phyloP scores from a whole-genome alignment of 148 eudicot genomes.

The Salicornia ramosissima region DNA sequence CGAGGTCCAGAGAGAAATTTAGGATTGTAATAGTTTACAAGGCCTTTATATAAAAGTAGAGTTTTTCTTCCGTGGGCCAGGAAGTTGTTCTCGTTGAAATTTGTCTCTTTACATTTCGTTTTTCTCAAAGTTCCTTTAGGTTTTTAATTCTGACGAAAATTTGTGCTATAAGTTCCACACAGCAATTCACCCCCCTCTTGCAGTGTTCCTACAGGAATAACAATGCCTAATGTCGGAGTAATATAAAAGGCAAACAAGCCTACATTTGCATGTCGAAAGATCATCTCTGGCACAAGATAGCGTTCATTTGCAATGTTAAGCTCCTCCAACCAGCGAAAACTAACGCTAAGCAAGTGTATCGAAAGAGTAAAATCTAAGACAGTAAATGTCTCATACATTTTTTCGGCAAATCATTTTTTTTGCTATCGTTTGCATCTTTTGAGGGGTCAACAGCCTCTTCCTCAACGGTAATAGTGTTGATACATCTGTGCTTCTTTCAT shows the following conservation, averaged over 20 bases:
- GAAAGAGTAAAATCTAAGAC: not conserved
- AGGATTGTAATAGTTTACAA: too few species aligned
- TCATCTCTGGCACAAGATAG: slow-evolving; percentile 99
- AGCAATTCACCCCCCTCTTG: too few species aligned
- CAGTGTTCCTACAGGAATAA: too few species aligned
- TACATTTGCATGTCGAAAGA: slow-evolving; percentile 90
- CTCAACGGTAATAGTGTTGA: slow-evolving; percentile 20
- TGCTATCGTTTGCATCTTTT: slow-evolving; percentile 42
- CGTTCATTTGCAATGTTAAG: slow-evolving; percentile 90
- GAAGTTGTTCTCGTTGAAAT: too few species aligned
- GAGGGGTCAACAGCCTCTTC: slow-evolving; percentile 31
- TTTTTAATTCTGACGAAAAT: too few species aligned
- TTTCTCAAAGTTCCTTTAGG: too few species aligned
- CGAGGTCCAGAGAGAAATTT: too few species aligned
- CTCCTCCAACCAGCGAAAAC: slow-evolving; percentile 47
- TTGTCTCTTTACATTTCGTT: too few species aligned
- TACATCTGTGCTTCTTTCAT: slow-evolving; percentile 68
- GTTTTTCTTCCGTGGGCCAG: too few species aligned
- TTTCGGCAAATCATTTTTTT: slow-evolving; percentile 57
- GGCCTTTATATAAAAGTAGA: too few species aligned
- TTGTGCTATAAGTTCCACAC: too few species aligned
- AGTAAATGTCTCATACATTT: slow-evolving; percentile 38
- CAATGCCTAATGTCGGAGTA: not conserved
- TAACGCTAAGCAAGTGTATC: not conserved
- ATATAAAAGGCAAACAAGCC: slow-evolving; percentile 33